These are phyloP conservation scores for Colletotrichum echinochloae DNA, from an alignment of 2,329 filamentous ascomycete genomes.

Conservation along the genomic window DNA sequence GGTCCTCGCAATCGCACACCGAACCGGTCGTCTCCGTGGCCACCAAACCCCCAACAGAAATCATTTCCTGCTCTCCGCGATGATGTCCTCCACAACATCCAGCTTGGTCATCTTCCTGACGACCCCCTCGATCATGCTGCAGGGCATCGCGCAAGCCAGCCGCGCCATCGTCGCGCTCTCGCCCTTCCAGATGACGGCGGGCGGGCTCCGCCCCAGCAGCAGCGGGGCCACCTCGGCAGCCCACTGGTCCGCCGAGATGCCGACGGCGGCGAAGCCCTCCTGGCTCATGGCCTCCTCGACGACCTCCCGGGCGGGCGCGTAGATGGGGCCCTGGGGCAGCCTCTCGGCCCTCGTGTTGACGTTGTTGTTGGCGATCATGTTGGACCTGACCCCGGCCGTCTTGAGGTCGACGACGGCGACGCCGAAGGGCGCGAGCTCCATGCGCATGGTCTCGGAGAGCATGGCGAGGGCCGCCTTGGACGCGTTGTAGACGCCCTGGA, in stretches of 20 bases:
- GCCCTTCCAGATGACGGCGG: slow-evolving; percentile 44
- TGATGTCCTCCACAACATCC: slow-evolving; percentile 42
- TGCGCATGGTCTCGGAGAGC: slow-evolving; percentile 44
- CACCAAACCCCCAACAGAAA: no score
- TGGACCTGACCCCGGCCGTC: slow-evolving; percentile 26
- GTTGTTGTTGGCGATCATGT: slow-evolving; percentile 39
- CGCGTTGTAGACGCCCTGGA: slow-evolving; percentile 43
- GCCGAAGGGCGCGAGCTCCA: slow-evolving; percentile 47
- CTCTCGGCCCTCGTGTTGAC: slow-evolving; percentile 17
- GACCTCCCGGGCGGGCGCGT: slow-evolving; percentile 39
- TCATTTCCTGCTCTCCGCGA: slow-evolving; percentile 19
- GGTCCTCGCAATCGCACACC: background rate
- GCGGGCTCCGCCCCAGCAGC: slow-evolving; percentile 41
- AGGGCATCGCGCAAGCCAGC: slow-evolving; percentile 41
- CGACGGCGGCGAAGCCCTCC: slow-evolving; percentile 28
- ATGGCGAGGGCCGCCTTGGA: slow-evolving; percentile 44
- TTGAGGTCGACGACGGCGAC: slow-evolving; percentile 45
- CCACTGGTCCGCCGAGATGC: slow-evolving; percentile 43
- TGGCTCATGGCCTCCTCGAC: slow-evolving; percentile 45
- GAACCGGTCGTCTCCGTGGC: background rate
- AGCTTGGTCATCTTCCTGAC: slow-evolving; percentile 44
- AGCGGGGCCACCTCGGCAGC: slow-evolving; percentile 41
- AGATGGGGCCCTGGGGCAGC: slow-evolving; percentile 46
- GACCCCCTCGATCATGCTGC: slow-evolving; percentile 40
- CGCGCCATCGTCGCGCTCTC: slow-evolving; percentile 41